Evolutionary conservation across 345 rosid genomes (phyloP).

Genomic region (Aegle marmelos): DNA sequence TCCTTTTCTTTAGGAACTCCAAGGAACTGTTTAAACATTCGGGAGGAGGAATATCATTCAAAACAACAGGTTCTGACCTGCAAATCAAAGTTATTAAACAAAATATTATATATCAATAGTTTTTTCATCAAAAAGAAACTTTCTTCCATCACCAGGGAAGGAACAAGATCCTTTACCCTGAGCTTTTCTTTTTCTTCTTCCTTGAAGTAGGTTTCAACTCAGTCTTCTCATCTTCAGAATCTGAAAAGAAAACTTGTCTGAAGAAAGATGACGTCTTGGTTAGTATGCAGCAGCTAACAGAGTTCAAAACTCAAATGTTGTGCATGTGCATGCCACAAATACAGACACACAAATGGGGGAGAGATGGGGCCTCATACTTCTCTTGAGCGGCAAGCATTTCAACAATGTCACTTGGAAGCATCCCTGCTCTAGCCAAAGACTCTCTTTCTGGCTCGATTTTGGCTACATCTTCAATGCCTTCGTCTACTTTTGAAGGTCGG

Average conservation of each 20-base stretch:
- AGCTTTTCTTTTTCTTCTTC: conserved; percentile 61
- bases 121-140: background rate
- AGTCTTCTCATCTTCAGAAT: conserved; percentile 56
- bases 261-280: background rate
- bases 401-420: conserved; percentile 78
- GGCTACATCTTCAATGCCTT: conserved; percentile 26
- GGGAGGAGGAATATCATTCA: conserved; percentile 68
- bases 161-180: conserved; percentile 48
- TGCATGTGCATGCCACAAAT: no score
- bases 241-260: conserved; percentile 62
- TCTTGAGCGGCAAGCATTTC: conserved; percentile 75
- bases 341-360: background rate
- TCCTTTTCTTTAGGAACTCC: conserved; percentile 84
- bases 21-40: conserved; percentile 62
- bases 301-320: background rate
- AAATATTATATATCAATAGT: background rate
- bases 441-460: conserved; percentile 44
- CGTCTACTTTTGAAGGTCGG: conserved; percentile 25
- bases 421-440: conserved; percentile 41
- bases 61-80: conserved; percentile 69
- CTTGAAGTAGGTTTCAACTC: conserved; percentile 27
- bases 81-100: conserved; percentile 1
- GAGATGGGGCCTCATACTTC: conserved; percentile 41
- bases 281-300: conserved; percentile 6
- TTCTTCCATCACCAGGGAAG: background rate